Evolutionary conservation across 2,329 filamentous ascomycete species (phyloP), one percentile per base, ranked within the genome.

Genomic region (Penicillium sp.): DNA sequence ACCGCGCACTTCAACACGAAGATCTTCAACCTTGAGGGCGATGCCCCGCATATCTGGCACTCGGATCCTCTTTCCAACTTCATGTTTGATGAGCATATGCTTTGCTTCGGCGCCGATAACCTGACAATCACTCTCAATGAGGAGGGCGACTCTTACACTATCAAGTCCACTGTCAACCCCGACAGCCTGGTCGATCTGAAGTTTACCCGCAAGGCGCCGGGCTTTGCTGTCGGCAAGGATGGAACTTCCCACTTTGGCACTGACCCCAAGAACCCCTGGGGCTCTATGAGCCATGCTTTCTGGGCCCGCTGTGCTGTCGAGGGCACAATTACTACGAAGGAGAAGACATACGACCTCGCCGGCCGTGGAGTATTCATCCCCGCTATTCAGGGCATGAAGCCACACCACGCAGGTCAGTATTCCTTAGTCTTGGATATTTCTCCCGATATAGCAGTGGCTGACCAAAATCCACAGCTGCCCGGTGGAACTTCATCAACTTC

Each of bases 311-410:
- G 87, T 68, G 76, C 74, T 32, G 80, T 84, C 9, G 85, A 91
- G 67, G 93, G 93, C 36, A 86, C 78, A 53, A 88, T 97, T 64
- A 81, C 86, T 49, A 94, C 89, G 45, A 79, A 86, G 57, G 81
- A 87, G 21, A 87, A 88, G 33, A 80, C 85, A 25, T 75, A 95
- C 47, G 84, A 95, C 64, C 82, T 95, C 65, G 84, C 80, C 59
- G 91, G 91, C 41, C 80, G 76, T 48, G 89, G 83, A 20, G 73
- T 94, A 58, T 91, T 89, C 69, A 76, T 84, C 52, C 85, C 93
- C 65, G 90, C 88, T 27, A 73, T 97, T 35, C 93, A 97, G 72
- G 93, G 90, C 64, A 97, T 97, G 91, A 98, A 98, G 78, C 93
- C 93, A 27, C 93, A 98, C 67, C 94, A 98, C 64, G 86, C 89